Evolutionary conservation across 768 basidiomycete species (phyloP), one percentile per base, ranked within the genome.

Genomic region (Amanita exitialis): DNA sequence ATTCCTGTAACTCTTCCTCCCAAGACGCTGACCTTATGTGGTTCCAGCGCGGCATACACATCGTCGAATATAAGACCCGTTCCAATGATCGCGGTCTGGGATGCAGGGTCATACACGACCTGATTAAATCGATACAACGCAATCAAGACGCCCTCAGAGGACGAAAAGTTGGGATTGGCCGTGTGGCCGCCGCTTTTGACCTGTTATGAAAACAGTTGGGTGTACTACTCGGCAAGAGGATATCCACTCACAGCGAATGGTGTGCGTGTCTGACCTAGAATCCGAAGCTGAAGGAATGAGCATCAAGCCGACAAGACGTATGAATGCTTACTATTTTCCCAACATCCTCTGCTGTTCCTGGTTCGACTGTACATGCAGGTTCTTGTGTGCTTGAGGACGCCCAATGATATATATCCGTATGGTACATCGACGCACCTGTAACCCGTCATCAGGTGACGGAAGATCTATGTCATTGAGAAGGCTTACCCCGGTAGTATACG

Each of bases 111-210:
- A 43, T 71, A 74, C 1, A 34, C 55, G 42, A 72, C 66, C 16
- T 66, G 44, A 9, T 62, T 58, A 53, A 78, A 74, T 4, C 65
- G 61, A 48, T 53, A 57, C 69, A 78, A 67, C 1, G 73, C 57
- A 12, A 79, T 76, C 15, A 75, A 73, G 6, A 79, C 69, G 21
- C 76, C 77, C 1, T 56, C 54, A 2, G 77, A 76, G 0, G 78
- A 78, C 4, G 75, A 77, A 56, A 77, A 77, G 2, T 68, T 68
- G 2, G 63, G 67, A 54, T 73, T 75, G 8, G 65, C 51, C 1
- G 69, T 49, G 59, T 78, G 77, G 1, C 77, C 76, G 6, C 72
- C 77, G 27, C 75, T 69, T 58, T 74, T 78, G 54, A 78, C 68
- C 77, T 76, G 28, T 23, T 18, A 23, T 1, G 21, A 25, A 12